Evolutionary conservation across 2,329 filamentous ascomycete genomes (phyloP).

Genomic region (Verticillium nonalfalfae): DNA sequence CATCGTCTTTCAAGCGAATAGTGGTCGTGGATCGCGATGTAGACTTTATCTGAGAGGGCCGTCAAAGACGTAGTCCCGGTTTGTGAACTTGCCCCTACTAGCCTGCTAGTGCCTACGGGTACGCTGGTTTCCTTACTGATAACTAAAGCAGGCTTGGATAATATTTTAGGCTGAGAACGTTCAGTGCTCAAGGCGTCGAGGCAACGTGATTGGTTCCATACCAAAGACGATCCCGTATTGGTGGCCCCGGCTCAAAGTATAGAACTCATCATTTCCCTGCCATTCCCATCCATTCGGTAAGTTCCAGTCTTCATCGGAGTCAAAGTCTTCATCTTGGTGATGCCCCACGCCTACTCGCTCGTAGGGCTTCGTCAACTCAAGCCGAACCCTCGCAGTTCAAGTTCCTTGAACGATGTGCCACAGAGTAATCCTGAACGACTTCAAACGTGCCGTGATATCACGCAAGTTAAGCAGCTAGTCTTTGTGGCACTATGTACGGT

Average conservation of each 20-base stretch:
- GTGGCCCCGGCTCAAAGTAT: too few relatives aligned
- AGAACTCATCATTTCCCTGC: background rate
- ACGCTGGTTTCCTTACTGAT: background rate
- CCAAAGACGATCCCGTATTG: too few relatives aligned
- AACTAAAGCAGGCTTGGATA: too few relatives aligned
- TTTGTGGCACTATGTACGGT: background rate
- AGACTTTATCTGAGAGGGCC: too few relatives aligned
- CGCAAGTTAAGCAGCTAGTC: background rate
- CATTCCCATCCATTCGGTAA: background rate
- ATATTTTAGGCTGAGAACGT: too few relatives aligned
- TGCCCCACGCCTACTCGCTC: background rate
- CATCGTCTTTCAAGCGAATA: too few relatives aligned
- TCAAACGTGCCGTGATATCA: background rate
- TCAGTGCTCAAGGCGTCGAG: too few relatives aligned
- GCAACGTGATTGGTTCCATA: too few relatives aligned
- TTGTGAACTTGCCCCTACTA: too few relatives aligned
- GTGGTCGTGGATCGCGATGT: too few relatives aligned
- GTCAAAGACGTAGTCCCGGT: too few relatives aligned
- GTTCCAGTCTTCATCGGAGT: background rate
- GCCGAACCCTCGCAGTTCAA: background rate
- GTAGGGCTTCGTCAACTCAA: background rate
- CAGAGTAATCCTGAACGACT: background rate
- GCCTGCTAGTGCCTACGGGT: background rate
- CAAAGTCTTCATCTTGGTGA: background rate
- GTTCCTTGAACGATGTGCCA: background rate